phyloP scores from a whole-genome alignment of 2,329 filamentous ascomycete species.

The Sclerotinia sclerotiorum region DNA sequence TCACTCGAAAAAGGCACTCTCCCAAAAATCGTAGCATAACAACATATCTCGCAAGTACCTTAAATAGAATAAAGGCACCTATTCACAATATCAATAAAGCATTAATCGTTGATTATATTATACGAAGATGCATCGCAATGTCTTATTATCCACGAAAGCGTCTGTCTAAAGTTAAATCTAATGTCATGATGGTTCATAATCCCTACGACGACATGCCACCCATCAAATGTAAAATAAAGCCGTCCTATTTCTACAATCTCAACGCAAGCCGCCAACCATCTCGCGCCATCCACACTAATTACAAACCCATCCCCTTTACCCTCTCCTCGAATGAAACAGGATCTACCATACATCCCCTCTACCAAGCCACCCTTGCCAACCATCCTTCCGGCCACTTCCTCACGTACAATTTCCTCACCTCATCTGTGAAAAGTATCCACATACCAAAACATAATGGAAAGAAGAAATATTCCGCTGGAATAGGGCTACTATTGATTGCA shows the following conservation, averaged over 20 bases:
- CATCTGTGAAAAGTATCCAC: conserved; percentile 62
- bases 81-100: background rate
- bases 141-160: background rate
- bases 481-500: conserved; percentile 58
- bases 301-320: background rate
- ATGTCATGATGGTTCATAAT: background rate
- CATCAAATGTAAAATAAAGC: background rate
- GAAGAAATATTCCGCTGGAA: conserved; percentile 74
- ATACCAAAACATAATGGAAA: conserved; percentile 70
- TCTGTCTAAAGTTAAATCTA: background rate
- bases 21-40: background rate
- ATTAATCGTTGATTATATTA: background rate
- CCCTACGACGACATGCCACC: background rate
- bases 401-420: conserved; percentile 61
- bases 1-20: background rate
- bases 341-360: conserved; percentile 25
- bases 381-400: conserved; percentile 57
- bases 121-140: background rate
- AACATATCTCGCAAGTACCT: background rate
- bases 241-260: background rate
- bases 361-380: conserved; percentile 64
- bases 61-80: background rate
- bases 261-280: background rate
- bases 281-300: background rate
- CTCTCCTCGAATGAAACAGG: background rate